Evolutionary conservation across 192 early-diverging fungal species (phyloP).

Genomic region (Helicostylum pulchrum): DNA sequence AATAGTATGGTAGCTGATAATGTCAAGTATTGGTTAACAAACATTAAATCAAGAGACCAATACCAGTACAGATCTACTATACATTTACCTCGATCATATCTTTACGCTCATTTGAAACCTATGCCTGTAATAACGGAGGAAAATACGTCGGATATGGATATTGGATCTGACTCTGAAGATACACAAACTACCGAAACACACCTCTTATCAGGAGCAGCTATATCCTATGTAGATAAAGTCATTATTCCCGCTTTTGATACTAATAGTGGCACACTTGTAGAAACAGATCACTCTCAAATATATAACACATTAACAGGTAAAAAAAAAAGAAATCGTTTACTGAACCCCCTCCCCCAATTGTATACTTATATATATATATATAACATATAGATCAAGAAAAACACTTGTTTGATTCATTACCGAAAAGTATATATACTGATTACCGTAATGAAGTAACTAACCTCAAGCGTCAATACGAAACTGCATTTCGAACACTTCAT

Average conservation of each 20-base stretch:
- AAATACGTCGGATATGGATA: too few relatives aligned
- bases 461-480: neutral
- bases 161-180: too few relatives aligned
- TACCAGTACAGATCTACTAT: neutral
- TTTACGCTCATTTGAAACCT: too few relatives aligned
- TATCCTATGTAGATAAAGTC: conserved; percentile 3
- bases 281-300: too few relatives aligned
- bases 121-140: too few relatives aligned
- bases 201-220: too few relatives aligned
- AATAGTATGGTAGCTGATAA: neutral
- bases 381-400: too few relatives aligned
- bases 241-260: neutral
- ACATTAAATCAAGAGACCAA: neutral
- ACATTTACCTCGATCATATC: too few relatives aligned
- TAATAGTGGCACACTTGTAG: neutral
- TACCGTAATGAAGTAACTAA: neutral
- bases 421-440: too few relatives aligned
- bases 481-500: neutral
- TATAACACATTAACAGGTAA: neutral
- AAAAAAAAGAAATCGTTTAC: neutral
- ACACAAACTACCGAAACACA: too few relatives aligned
- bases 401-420: too few relatives aligned
- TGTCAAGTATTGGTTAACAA: neutral
- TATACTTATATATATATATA: neutral
- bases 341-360: neutral